Conservation (phyloP, 768 basidiomycete genomes). For the Crucibulum laeve region DNA sequence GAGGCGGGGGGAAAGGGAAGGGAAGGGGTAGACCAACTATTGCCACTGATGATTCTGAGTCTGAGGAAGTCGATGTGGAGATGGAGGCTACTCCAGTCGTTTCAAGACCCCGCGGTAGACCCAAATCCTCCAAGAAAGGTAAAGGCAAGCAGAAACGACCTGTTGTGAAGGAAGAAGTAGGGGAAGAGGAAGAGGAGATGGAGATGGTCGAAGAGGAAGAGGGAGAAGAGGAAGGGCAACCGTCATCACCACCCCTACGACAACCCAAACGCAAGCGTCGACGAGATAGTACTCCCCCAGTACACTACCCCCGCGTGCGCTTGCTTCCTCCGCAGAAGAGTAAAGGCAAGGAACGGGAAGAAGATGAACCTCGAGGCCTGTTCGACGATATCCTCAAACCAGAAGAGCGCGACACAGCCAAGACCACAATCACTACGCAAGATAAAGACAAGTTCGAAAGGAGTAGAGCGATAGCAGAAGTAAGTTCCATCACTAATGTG, state of each 20-base stretch:
- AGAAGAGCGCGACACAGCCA: conserved; percentile 67
- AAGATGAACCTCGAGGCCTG: conserved; percentile 55
- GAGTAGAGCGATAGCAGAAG: conserved; percentile 72
- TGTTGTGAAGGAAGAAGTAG: conserved; percentile 36
- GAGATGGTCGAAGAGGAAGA: conserved; percentile 31
- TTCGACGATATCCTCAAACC: conserved; percentile 80
- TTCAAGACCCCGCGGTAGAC: conserved; percentile 10
- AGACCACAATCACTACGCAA: conserved; percentile 52
- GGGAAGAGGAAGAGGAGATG: conserved; percentile 42
- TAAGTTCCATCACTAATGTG: conserved; percentile 28
- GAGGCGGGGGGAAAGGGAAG: conserved; percentile 25
- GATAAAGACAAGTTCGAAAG: conserved; percentile 75
- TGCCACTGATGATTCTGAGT: conserved; percentile 30
- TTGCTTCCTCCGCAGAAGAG: conserved; percentile 47
- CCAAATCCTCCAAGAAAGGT: conserved; percentile 18
- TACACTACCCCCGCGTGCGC: conserved; percentile 36
- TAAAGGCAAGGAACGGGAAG: conserved; percentile 68
- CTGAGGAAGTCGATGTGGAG: conserved; percentile 27
- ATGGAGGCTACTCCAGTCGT: conserved; percentile 17
- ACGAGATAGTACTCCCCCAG: conserved; percentile 35
- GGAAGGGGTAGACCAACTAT: conserved; percentile 11
- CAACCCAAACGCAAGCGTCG: conserved; percentile 43
- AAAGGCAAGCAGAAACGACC: conserved; percentile 6
- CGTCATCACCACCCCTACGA: conserved; percentile 20
- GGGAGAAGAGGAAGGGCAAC: conserved; percentile 54